phyloP scores from a whole-genome alignment of 805 yeast genomes.

The Wickerhamomyces canadensis region DNA sequence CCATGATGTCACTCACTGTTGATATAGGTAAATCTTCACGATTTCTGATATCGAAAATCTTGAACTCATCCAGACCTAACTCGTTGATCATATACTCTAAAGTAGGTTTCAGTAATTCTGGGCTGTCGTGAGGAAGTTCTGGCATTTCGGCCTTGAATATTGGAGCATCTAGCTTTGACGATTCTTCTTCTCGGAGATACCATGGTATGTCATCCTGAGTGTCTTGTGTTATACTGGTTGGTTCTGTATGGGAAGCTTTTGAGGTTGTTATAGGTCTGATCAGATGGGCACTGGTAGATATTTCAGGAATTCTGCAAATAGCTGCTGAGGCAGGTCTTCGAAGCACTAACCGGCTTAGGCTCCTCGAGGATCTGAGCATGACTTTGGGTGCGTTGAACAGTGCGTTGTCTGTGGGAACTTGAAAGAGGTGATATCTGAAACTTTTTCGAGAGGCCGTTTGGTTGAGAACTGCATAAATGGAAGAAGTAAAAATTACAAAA shows the following conservation, averaged over 20 bases:
- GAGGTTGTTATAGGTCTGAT: background rate
- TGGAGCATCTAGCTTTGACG: slow-evolving; percentile 30
- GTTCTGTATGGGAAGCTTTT: background rate
- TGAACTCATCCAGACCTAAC: slow-evolving; percentile 60
- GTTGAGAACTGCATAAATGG: too few relatives aligned
- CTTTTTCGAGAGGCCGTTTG: too few relatives aligned
- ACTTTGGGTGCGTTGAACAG: too few relatives aligned
- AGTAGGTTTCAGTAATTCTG: slow-evolving; percentile 41
- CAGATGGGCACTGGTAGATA: background rate
- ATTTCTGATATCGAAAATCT: slow-evolving; percentile 56
- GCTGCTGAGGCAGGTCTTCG: too few relatives aligned
- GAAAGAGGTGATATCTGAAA: too few relatives aligned
- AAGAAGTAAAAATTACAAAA: too few relatives aligned
- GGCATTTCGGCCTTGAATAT: slow-evolving; percentile 41
- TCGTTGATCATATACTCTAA: slow-evolving; percentile 46
- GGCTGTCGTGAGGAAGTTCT: slow-evolving; percentile 52
- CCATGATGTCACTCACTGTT: slow-evolving; percentile 40
- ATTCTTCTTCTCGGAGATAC: slow-evolving; percentile 47
- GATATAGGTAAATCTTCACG: slow-evolving; percentile 34
- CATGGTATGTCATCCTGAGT: slow-evolving; percentile 39
- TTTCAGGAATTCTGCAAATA: background rate
- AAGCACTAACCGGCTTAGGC: too few relatives aligned
- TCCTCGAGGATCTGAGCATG: too few relatives aligned
- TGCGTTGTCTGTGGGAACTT: too few relatives aligned
- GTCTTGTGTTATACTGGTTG: background rate